phyloP scores from a whole-genome alignment of 1,284 basidiomycete genomes.

The Sphaerobolus stellatus region DNA sequence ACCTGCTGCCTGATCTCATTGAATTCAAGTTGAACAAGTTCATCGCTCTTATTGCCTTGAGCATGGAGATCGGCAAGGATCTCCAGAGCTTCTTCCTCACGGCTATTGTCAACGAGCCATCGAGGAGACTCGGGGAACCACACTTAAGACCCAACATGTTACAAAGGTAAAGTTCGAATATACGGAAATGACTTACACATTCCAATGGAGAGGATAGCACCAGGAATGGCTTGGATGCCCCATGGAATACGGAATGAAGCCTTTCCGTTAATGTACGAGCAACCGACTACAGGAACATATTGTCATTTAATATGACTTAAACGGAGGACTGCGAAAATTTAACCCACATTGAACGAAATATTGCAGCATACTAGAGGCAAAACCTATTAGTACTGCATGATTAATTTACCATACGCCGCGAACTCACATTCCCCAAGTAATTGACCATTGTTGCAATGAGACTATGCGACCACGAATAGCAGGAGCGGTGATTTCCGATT shows the following conservation, averaged over 20 bases:
- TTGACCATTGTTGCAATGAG: slow-evolving; percentile 70
- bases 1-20: slow-evolving; percentile 79
- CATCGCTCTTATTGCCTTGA: slow-evolving; percentile 58
- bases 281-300: slow-evolving; percentile 52
- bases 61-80: slow-evolving; percentile 82
- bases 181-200: slow-evolving; percentile 63
- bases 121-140: slow-evolving; percentile 42
- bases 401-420: background rate
- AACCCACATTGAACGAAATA: slow-evolving; percentile 60
- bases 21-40: slow-evolving; percentile 75
- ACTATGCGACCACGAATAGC: slow-evolving; percentile 73
- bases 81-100: slow-evolving; percentile 68
- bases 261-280: slow-evolving; percentile 65
- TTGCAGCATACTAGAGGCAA: slow-evolving; percentile 44
- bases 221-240: slow-evolving; percentile 77
- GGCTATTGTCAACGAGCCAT: slow-evolving; percentile 64
- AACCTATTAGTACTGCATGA: slow-evolving; percentile 2
- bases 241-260: slow-evolving; percentile 79
- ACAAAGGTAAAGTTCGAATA: slow-evolving; percentile 23
- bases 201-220: slow-evolving; percentile 63
- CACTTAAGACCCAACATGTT: background rate
- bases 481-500: slow-evolving; percentile 70
- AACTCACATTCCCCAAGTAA: slow-evolving; percentile 14
- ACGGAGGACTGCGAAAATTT: background rate
- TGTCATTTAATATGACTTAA: slow-evolving; percentile 15